Base-by-base conservation (phyloP, 192 early-diverging fungal species). In the Phycomyces nitens region DNA sequence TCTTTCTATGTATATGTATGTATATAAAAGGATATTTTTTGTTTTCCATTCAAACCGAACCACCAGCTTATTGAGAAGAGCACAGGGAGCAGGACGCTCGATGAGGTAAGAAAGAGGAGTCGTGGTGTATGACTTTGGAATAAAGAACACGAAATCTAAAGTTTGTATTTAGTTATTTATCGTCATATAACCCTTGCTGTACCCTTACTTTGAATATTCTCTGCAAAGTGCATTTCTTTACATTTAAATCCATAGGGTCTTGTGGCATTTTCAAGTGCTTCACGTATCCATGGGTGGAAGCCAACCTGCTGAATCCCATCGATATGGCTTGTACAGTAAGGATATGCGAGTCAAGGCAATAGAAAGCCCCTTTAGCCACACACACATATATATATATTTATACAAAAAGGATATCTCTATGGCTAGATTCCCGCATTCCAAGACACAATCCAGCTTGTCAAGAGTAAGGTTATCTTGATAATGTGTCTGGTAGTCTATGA, bases 261-360 rank as follows among this genome's bases (percentile, higher is more conserved):
- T 11, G 12, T 47, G 11, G 18, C 2, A 3, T 47, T 47, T 11
- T 3, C 18, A 18, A 47, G 44, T 3, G 44, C 15, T 18, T 47
- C 18, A 14, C 18, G 12, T 47, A 47, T 3, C 44, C 44, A 47
- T 47, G 12, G 44, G 11, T 47, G 18, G 11, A 18, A 6, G 12
- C 15, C 44, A 47, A 47, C 3, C 3, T 18, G 15, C 12, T 18
- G 15, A 11, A 47, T 47, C 2, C 11, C 44, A 47, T 47, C 18
- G 18, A 47, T 47, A 47, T 47, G 44, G 44, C 44, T 47, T n/a
- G 44, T 47, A 11, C 44, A 47, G 44, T 47, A 47, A 34, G 29
- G 3, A 47, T 3, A 47, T 7, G 11, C 12, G 11, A 47, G 44
- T 47, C 11, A 47, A 47, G 44, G 44, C 12, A 47, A 6, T n/a